A percentile compares a stretch with the other conserved stretches of the same genome.
Evolutionary conservation across 2,329 filamentous ascomycete genomes (phyloP).

Genomic region (Triangularia setosa): DNA sequence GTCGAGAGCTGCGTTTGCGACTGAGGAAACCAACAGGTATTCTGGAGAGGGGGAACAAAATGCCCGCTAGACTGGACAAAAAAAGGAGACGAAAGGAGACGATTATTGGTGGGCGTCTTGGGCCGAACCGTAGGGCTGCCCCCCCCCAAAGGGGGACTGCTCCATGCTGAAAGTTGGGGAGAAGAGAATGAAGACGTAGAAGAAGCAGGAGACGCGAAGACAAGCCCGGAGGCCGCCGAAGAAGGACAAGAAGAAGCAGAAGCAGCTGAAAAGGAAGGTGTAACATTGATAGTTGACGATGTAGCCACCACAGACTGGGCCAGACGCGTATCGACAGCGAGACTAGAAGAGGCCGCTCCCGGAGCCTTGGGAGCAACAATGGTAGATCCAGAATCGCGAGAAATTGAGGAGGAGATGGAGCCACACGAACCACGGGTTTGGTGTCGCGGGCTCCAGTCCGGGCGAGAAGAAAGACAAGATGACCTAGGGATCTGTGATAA

Average conservation of each 20-base stretch:
- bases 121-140: conserved; percentile 24
- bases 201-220: conserved; percentile 31
- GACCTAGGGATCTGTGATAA: conserved; percentile 38
- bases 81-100: conserved; percentile 39
- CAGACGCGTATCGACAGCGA: conserved; percentile 30
- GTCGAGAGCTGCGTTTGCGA: conserved; percentile 24
- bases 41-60: conserved; percentile 49
- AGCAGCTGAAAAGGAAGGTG: conserved; percentile 27
- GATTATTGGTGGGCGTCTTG: conserved; percentile 26
- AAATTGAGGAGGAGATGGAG: conserved; percentile 28
- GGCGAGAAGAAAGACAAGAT: conserved; percentile 16
- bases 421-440: conserved; percentile 3
- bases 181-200: conserved; percentile 32
- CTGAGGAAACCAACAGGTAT: conserved; percentile 51
- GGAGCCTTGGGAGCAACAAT: conserved; percentile 8
- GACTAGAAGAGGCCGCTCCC: conserved; percentile 21
- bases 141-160: conserved; percentile 26
- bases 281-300: conserved; percentile 19
- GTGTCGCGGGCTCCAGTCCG: conserved; percentile 5
- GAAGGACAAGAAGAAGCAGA: conserved; percentile 19
- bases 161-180: conserved; percentile 31
- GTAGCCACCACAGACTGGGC: conserved; percentile 27
- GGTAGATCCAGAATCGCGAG: conserved; percentile 25
- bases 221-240: conserved; percentile 27
- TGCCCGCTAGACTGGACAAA: conserved; percentile 52